Evolutionary conservation across 495 filamentous ascomycete genomes (phyloP).

Genomic region (Penicillium verhagenii): DNA sequence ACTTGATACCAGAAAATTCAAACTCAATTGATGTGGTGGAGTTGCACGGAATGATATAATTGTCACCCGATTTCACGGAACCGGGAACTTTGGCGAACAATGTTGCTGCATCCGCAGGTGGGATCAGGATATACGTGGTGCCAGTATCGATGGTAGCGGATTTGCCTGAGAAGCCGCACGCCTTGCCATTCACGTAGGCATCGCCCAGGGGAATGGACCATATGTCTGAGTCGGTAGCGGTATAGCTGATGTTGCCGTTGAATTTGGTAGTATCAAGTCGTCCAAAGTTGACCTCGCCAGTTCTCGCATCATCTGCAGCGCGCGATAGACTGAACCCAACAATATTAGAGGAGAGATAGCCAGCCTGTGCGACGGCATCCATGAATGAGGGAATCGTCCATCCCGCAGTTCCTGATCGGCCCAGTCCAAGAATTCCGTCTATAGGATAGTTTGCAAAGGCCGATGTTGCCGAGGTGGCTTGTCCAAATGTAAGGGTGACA

Average conservation of each 20-base stretch:
- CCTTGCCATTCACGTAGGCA: slow-evolving; percentile 55
- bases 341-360: slow-evolving; percentile 59
- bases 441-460: slow-evolving; percentile 75
- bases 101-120: slow-evolving; percentile 58
- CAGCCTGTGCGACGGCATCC: slow-evolving; percentile 55
- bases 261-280: slow-evolving; percentile 63
- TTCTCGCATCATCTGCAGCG: slow-evolving; percentile 58
- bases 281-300: slow-evolving; percentile 78
- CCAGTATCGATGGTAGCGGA: slow-evolving; percentile 78
- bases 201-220: slow-evolving; percentile 73
- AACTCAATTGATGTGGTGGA: slow-evolving; percentile 54
- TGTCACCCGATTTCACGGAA: slow-evolving; percentile 48
- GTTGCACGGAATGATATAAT: slow-evolving; percentile 68
- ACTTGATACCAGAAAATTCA: slow-evolving; percentile 57
- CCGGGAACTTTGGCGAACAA: slow-evolving; percentile 67
- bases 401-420: slow-evolving; percentile 43
- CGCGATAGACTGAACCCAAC: slow-evolving; percentile 68
- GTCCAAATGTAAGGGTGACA: slow-evolving; percentile 62
- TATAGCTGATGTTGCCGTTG: slow-evolving; percentile 64
- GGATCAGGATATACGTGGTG: slow-evolving; percentile 71
- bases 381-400: slow-evolving; percentile 60
- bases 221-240: slow-evolving; percentile 39
- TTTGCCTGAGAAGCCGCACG: slow-evolving; percentile 46
- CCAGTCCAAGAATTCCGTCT: slow-evolving; percentile 85
- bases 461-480: slow-evolving; percentile 61